Evolutionary conservation across 495 filamentous ascomycete genomes (phyloP), one percentile per base, ranked within the genome.

Genomic region (Darksidea phi): DNA sequence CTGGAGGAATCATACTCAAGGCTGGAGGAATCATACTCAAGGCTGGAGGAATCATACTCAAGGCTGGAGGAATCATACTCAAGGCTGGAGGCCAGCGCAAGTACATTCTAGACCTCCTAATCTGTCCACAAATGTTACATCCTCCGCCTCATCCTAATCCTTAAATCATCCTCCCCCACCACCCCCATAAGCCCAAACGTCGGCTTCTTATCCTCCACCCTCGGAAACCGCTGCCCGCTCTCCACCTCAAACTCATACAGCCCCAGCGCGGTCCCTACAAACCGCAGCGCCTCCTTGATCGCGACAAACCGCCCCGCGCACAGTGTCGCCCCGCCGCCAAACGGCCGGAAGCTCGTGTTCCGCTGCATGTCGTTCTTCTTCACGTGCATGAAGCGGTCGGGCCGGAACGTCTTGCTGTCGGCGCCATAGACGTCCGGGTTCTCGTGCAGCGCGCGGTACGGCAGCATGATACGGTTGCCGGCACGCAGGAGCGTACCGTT

Each of bases 381-480:
- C 12, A 28, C n/a, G n/a, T n/a, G n/a, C n/a, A n/a, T 7, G 18
- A 51, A 34, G 5, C 48, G 28, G 12, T 32, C 48, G n/a, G 25
- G 2, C 26, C n/a, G 15, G 48, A 51, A 51, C 12, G 28, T 24
- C 26, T n/a, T 6, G 23, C 23, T 34, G n/a, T 51, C 26, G 25
- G 48, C 4, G 11, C 48, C 25, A 13, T 11, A 51, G 48, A 51
- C 15, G 6, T 51, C 17, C 1, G 48, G 21, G 48, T 34, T 28
- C 23, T 28, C 21, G 24, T 51, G 48, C 48, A 51, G 18, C 8
- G 21, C n/a, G 48, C 48, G 48, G 23, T 51, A 34, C 7, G 48
- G 48, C 23, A 51, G 21, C 20, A 51, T 51, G 28, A 51, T 51
- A 6, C 46, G 4, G 20, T 28, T 49, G 4, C 46, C 18, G 4